Conservation (phyloP, 306 rosid species). For the Glycine tomentella region DNA sequence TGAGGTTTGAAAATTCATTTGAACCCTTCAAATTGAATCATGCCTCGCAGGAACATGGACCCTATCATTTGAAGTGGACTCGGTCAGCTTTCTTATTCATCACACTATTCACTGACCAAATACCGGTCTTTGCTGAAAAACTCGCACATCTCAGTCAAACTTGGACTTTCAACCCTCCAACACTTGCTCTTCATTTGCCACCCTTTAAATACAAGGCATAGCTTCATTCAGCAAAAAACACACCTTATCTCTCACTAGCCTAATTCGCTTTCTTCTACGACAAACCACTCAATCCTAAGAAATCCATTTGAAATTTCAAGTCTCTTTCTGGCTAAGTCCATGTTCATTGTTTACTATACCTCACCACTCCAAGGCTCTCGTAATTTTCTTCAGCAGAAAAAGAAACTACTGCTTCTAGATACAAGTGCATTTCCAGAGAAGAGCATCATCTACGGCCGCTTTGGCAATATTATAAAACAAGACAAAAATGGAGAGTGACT, state of each 20-base stretch:
- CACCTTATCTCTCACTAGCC: background rate
- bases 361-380: constrained; percentile 39
- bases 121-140: constrained; percentile 71
- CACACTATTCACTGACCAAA: constrained; percentile 51
- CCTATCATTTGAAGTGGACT: constrained; percentile 41
- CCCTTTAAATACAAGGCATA: constrained; percentile 51
- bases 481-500: constrained; percentile 62
- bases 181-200: background rate
- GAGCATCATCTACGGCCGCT: background rate
- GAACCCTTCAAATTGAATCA: constrained; percentile 38
- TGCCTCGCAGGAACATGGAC: constrained; percentile 32
- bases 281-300: constrained; percentile 19
- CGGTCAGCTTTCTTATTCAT: constrained; percentile 56
- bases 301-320: constrained; percentile 15
- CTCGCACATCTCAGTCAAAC: constrained; percentile 75
- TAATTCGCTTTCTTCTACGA: background rate
- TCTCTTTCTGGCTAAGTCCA: constrained; percentile 45
- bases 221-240: constrained; percentile 25
- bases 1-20: constrained; percentile 52
- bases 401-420: constrained; percentile 30
- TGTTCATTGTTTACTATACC: constrained; percentile 46
- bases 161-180: constrained; percentile 49
- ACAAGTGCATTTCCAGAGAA: background rate
- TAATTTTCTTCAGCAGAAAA: constrained; percentile 30
- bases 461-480: background rate